Base-by-base conservation (phyloP, 2,329 filamentous ascomycete species). In the Furcasterigmium furcatum region DNA sequence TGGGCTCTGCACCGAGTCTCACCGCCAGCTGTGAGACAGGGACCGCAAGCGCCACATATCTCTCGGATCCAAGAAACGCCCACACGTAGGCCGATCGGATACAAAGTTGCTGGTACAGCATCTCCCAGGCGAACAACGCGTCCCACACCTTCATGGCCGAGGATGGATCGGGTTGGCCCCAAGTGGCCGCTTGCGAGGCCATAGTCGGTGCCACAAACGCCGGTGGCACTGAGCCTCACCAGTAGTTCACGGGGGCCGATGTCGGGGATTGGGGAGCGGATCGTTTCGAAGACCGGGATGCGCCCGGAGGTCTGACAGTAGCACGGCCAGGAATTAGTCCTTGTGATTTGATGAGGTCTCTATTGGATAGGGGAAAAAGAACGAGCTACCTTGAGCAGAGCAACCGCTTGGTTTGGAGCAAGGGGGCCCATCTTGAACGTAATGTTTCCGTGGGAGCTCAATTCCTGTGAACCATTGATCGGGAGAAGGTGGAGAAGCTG, bases 111-210 rank as follows among this genome's bases (percentile, higher is more conserved):
- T n/a, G 25, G 24, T 4, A 68, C 58, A 27, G 61, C 58, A 24
- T 58, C 55, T 2, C 71, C 72, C 2, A 73, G 48, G 20, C 51
- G 56, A 4, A 58, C 63, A 14, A 73, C 58, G 10, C 55, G 57
- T 2, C 72, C 72, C 1, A 72, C 65, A 8, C 71, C 72, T 49
- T 75, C 72, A 40, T 74, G 72, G 4, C 72, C 71, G 0, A 70
- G 57, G 2, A 70, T 60, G 20, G 60, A 49, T 5, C 57, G 53
- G 1, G 58, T 57, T 1, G 64, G 63, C 0, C 67, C 66, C 38
- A 71, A 51, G 20, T 67, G 56, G 10, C 68, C 67, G 0, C 59
- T 44, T 1, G 67, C 69, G 42, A 72, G 59, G 14, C 55, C 57
- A 14, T 64, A 52, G 46, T 71, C 68, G 8, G 67, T 66, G 4